Evolutionary conservation across 495 filamentous ascomycete genomes (phyloP).

Genomic region (Lasiosphaeria miniovina): DNA sequence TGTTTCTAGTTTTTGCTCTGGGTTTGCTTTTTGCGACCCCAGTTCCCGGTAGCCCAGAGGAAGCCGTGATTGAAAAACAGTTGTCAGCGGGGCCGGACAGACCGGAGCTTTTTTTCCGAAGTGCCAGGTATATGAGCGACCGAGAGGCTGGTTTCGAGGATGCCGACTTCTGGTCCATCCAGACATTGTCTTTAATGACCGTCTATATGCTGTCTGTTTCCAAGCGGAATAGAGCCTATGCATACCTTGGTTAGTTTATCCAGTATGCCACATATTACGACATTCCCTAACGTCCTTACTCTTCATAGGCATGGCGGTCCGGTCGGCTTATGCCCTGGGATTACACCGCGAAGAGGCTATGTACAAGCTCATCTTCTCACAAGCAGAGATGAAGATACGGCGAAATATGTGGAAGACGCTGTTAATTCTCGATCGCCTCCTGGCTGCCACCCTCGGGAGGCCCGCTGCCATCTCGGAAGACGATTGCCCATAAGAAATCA

Average conservation of each 20-base stretch:
- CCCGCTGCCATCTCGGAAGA: slow-evolving; percentile 60
- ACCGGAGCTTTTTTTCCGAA: slow-evolving; percentile 58
- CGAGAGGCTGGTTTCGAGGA: slow-evolving; percentile 57
- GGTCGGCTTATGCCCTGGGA: slow-evolving; percentile 59
- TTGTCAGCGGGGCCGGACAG: slow-evolving; percentile 42
- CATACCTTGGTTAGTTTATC: slow-evolving; percentile 49
- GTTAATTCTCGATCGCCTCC: slow-evolving; percentile 60
- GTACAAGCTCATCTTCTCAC: slow-evolving; percentile 42
- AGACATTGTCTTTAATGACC: slow-evolving; percentile 58
- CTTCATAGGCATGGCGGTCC: slow-evolving; percentile 60
- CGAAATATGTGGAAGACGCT: slow-evolving; percentile 59
- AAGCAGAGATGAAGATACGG: slow-evolving; percentile 43
- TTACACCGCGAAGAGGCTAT: slow-evolving; percentile 62
- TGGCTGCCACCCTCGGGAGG: slow-evolving; percentile 57
- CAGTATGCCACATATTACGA: neutral
- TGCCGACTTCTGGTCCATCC: slow-evolving; percentile 60
- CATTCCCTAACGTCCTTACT: slow-evolving; percentile 7
- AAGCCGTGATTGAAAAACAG: slow-evolving; percentile 47
- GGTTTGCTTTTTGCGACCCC: slow-evolving; percentile 57
- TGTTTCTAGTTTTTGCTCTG: slow-evolving; percentile 58
- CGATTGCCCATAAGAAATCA: slow-evolving; percentile 49
- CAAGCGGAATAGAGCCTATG: slow-evolving; percentile 58
- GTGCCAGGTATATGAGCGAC: slow-evolving; percentile 53
- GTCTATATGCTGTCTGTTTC: slow-evolving; percentile 57
- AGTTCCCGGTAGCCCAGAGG: slow-evolving; percentile 43